These are phyloP conservation scores for Spathaspora sp. DNA, from an alignment of 1,139 yeast genomes.

Conservation along the genomic window DNA sequence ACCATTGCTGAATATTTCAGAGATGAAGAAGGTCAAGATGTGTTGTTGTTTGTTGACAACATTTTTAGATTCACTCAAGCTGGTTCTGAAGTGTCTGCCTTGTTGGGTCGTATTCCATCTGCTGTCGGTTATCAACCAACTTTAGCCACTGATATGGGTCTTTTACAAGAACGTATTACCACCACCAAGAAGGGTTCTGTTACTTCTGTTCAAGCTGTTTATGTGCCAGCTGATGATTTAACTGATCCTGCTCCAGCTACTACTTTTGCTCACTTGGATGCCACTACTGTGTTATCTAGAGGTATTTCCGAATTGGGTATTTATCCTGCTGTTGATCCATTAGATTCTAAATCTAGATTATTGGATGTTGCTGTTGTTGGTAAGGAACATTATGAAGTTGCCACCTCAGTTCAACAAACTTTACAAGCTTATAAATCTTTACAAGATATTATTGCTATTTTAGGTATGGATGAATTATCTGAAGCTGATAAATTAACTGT, in stretches of 20 bases:
- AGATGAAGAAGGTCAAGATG: slow-evolving; percentile 99
- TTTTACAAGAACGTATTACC: slow-evolving; percentile 99
- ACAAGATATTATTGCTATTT: slow-evolving; percentile 99
- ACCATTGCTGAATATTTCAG: slow-evolving; percentile 99
- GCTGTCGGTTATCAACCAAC: slow-evolving; percentile 99
- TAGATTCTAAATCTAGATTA: slow-evolving; percentile 98
- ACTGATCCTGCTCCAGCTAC: slow-evolving; percentile 99
- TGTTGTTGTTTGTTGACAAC: slow-evolving; percentile 98
- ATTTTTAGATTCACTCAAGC: slow-evolving; percentile 99
- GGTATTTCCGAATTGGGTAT: slow-evolving; percentile 99
- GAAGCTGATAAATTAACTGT: slow-evolving; percentile 98
- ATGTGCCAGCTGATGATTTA: slow-evolving; percentile 99
- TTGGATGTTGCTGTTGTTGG: slow-evolving; percentile 97
- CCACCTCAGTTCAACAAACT: slow-evolving; percentile 94
- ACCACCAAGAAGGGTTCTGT: slow-evolving; percentile 99
- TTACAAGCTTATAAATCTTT: slow-evolving; percentile 99
- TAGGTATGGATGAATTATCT: slow-evolving; percentile 99
- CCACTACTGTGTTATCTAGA: slow-evolving; percentile 99
- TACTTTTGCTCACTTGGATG: slow-evolving; percentile 99
- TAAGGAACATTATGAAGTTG: slow-evolving; percentile 97
- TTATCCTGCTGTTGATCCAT: slow-evolving; percentile 99
- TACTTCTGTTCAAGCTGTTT: slow-evolving; percentile 99
- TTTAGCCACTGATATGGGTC: slow-evolving; percentile 99
- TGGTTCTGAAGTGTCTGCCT: slow-evolving; percentile 99
- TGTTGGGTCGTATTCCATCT: slow-evolving; percentile 99